Percentiles rank a stretch among this genome's conserved stretches.
These are phyloP conservation scores for Colletotrichum trifolii DNA, from an alignment of 2,329 filamentous ascomycete species.

Conservation along the genomic window DNA sequence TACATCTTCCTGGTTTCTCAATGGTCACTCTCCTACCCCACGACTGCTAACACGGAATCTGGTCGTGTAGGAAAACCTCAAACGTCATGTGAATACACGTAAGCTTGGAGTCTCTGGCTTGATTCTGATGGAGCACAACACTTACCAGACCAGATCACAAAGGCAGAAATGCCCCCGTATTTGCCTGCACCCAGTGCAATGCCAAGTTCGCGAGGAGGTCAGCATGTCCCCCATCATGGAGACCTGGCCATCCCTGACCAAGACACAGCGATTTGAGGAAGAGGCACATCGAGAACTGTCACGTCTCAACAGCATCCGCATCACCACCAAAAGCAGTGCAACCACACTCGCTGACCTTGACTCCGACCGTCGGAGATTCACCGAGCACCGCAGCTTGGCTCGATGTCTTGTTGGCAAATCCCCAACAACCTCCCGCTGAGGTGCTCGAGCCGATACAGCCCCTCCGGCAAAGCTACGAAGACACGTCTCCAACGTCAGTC, in stretches of 20 bases:
- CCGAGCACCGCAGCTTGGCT: slow-evolving; percentile 20
- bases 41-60: slow-evolving; percentile 3
- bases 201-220: slow-evolving; percentile 22
- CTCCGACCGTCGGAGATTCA: slow-evolving; percentile 14
- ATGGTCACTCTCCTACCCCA: neutral
- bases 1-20: neutral
- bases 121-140: neutral
- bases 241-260: neutral
- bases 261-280: slow-evolving; percentile 13
- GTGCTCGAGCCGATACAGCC: slow-evolving; percentile 21
- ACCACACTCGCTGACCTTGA: neutral
- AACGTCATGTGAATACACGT: slow-evolving; percentile 30
- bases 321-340: slow-evolving; percentile 14
- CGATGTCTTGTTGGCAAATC: slow-evolving; percentile 17
- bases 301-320: slow-evolving; percentile 2
- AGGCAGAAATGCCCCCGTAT: slow-evolving; percentile 20
- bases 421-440: slow-evolving; percentile 4
- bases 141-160: slow-evolving; percentile 2
- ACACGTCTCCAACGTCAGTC: slow-evolving; percentile 7
- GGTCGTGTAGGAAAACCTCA: slow-evolving; percentile 20
- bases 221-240: neutral
- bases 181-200: slow-evolving; percentile 17
- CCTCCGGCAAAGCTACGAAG: slow-evolving; percentile 1
- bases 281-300: slow-evolving; percentile 23
- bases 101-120: neutral